Percentiles rank a stretch among this genome's conserved stretches.
These are phyloP conservation scores for Dioscorea zingiberensis DNA, from an alignment of 106 monocot genomes.

Conservation along the genomic window DNA sequence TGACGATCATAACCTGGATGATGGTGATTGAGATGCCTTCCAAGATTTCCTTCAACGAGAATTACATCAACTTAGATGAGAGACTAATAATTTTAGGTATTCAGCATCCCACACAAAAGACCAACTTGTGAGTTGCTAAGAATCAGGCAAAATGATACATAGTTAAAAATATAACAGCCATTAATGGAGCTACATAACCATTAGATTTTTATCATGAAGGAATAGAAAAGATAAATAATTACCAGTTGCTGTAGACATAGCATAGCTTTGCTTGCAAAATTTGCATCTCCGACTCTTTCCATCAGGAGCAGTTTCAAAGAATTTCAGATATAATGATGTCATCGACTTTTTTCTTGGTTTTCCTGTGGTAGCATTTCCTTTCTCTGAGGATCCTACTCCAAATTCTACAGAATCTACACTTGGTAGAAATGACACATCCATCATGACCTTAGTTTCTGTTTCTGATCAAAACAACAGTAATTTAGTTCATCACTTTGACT, in stretches of 20 bases:
- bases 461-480: constrained; percentile 14
- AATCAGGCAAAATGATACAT: too few species aligned
- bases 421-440: constrained; percentile 57
- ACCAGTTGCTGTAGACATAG: constrained; percentile 90
- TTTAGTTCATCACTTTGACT: neutral
- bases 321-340: constrained; percentile 86
- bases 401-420: constrained; percentile 27
- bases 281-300: constrained; percentile 82
- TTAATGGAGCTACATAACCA: neutral
- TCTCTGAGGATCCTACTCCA: constrained; percentile 31
- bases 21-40: constrained; percentile 82
- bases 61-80: neutral
- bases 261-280: constrained; percentile 94
- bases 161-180: too few species aligned
- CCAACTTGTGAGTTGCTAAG: too few species aligned
- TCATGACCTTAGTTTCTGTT: constrained; percentile 45
- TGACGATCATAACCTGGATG: constrained; percentile 75
- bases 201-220: constrained; percentile 5
- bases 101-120: too few species aligned
- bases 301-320: constrained; percentile 78
- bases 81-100: too few species aligned
- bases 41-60: constrained; percentile 65
- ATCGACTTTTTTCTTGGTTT: constrained; percentile 76
- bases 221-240: constrained; percentile 3
- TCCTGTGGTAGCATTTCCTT: constrained; percentile 28